These are phyloP conservation scores for Pelargonium cotyledonis DNA, from an alignment of 441 rosid genomes.

Conservation along the genomic window DNA sequence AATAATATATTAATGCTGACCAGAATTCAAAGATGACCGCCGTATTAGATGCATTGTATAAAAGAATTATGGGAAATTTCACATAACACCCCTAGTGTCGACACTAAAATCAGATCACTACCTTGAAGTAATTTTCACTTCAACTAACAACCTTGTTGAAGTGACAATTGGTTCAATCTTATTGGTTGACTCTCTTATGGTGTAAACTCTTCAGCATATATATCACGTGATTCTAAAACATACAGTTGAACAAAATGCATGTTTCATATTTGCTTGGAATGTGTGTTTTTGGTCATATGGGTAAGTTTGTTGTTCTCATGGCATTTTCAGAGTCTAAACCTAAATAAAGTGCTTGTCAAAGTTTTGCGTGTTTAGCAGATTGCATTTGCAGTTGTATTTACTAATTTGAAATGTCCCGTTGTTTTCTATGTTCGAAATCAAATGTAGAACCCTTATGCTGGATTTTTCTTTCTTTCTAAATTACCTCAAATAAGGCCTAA, in stretches of 20 bases:
- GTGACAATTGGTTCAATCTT: no score
- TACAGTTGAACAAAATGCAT: background rate
- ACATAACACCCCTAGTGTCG: no score
- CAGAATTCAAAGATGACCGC: no score
- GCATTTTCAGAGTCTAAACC: background rate
- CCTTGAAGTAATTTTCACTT: no score
- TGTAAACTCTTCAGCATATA: no score
- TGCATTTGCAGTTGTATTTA: background rate
- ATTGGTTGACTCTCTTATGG: no score
- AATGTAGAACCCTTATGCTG: background rate
- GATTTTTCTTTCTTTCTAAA: background rate
- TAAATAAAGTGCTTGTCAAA: background rate
- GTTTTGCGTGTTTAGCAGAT: background rate
- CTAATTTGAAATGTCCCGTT: background rate
- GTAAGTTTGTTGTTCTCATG: background rate
- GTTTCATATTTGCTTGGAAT: background rate
- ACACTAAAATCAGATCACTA: no score
- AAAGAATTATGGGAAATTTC: no score
- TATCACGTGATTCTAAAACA: background rate
- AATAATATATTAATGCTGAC: no score
- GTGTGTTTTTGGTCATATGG: background rate
- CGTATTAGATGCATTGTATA: no score
- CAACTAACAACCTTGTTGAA: no score
- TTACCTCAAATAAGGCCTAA: background rate
- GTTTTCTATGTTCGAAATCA: background rate